Percentiles rank a stretch among this genome's conserved stretches.
Evolutionary conservation across 2,329 filamentous ascomycete species (phyloP).

Genomic region (Verruconis gallopava): DNA sequence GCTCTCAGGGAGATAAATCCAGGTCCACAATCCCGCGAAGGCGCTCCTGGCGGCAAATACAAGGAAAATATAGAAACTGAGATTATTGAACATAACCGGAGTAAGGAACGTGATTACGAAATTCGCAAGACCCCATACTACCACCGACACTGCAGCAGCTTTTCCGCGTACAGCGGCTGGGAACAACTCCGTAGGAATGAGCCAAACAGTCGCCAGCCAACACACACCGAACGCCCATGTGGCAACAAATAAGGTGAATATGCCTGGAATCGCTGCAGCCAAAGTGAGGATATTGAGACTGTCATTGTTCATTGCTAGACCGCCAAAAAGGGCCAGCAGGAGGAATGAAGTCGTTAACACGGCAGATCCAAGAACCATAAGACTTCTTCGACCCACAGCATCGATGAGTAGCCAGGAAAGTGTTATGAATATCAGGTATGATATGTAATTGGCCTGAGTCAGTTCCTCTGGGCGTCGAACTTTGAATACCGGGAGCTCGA

Average conservation of each 20-base stretch:
- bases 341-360: constrained; percentile 37
- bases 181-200: constrained; percentile 47
- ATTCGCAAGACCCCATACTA: constrained; percentile 45
- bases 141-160: constrained; percentile 41
- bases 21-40: constrained; percentile 43
- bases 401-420: constrained; percentile 48
- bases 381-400: constrained; percentile 38
- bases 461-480: constrained; percentile 40
- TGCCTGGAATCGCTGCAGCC: constrained; percentile 37
- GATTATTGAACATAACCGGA: constrained; percentile 46
- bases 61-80: constrained; percentile 45
- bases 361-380: constrained; percentile 41
- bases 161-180: constrained; percentile 42
- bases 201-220: constrained; percentile 47
- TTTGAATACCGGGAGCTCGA: constrained; percentile 45
- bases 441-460: constrained; percentile 48
- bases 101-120: constrained; percentile 45
- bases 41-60: constrained; percentile 43
- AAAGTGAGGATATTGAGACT: constrained; percentile 27
- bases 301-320: constrained; percentile 30
- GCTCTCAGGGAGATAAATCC: constrained; percentile 39
- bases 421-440: constrained; percentile 49
- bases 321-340: constrained; percentile 40
- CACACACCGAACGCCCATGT: constrained; percentile 49
- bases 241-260: constrained; percentile 40